Base-by-base conservation (phyloP, 1,284 basidiomycete genomes). In the Microbotryum violaceum region DNA sequence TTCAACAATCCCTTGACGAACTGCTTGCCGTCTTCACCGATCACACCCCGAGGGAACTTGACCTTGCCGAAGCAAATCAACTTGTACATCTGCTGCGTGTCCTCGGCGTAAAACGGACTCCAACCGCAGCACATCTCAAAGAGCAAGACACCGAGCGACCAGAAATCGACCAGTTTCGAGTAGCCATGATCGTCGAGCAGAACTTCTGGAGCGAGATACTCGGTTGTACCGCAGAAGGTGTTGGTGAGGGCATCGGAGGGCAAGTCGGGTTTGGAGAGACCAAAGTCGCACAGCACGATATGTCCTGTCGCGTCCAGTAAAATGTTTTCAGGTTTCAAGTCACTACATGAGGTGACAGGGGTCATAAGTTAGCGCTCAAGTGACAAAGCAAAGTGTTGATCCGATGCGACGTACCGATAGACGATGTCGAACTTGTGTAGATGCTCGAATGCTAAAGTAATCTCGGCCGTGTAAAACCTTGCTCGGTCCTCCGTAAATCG, bases 1-100 rank as follows among this genome's bases (percentile, higher is more conserved):
- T 97, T 98, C 55, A 99, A 82, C 51, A 93, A 90, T 63, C 91
- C 92, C 78, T 98, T 98, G 73, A 99, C 96, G 71, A 99, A 99
- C 78, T 96, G 89, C 79, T 99, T 99, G 59, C 96, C 96, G 62
- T 97, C 93, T 71, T 98, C 96, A 64, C 87, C 87, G 71, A 98
- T 97, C 37, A 97, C 93, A 58, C 89, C 71, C 72, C 92, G 88
- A 31, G 96, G 96, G 80, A 98, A 98, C 67, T 94, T 84, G 75
- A 99, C 97, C 82, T 97, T 98, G 68, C 96, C 96, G 76, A 77
- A 79, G 49, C 92, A 97, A 70, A 99, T 98, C 79, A 94, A 89
- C 82, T 92, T 92, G 81, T 99, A 99, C 96, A 99, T 99, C 77
- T 97, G 91, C 76, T 99, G 94, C 20, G 92, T 97, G 75, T 98